phyloP scores from a whole-genome alignment of 2,329 filamentous ascomycete genomes.

The Sporothrix brunneoviolacea region DNA sequence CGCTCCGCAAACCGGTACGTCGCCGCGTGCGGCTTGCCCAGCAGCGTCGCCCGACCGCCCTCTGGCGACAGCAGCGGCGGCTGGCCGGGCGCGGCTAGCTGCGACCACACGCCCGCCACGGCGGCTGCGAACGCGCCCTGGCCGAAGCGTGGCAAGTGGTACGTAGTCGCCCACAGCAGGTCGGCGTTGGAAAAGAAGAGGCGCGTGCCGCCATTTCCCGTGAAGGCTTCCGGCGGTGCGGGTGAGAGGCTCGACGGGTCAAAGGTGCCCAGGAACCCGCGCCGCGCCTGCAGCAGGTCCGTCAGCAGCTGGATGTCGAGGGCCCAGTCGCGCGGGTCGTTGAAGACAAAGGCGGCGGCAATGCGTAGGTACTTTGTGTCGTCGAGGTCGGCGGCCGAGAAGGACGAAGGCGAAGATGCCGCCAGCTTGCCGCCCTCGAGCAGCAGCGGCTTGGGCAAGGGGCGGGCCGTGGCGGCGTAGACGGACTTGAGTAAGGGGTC shows the following conservation, averaged over 20 bases:
- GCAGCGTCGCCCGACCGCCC: conserved; percentile 47
- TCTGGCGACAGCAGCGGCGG: conserved; percentile 36
- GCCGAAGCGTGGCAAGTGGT: conserved; percentile 78
- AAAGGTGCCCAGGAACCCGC: conserved; percentile 76
- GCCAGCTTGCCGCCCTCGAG: conserved; percentile 32
- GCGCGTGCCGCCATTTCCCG: conserved; percentile 66
- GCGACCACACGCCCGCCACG: conserved; percentile 70
- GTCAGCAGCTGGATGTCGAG: conserved; percentile 78
- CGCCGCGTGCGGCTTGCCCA: conserved; percentile 73
- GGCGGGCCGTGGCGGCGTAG: conserved; percentile 52
- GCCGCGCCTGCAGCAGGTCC: conserved; percentile 71
- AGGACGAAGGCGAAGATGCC: not conserved
- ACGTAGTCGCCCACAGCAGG: conserved; percentile 78
- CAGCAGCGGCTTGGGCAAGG: conserved; percentile 44
- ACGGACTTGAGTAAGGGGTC: conserved; percentile 56
- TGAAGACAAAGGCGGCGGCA: conserved; percentile 88
- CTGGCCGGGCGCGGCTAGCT: conserved; percentile 62
- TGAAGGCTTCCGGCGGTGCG: conserved; percentile 50
- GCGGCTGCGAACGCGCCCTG: conserved; percentile 87
- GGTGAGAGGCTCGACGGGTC: conserved; percentile 36
- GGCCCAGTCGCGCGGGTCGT: conserved; percentile 94
- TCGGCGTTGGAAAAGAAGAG: conserved; percentile 90
- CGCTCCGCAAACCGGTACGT: conserved; percentile 84
- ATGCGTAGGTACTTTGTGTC: conserved; percentile 55
- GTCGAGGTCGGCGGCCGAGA: conserved; percentile 8